Conservation (phyloP, 805 yeast species). For the Zygoascus flipseniorum region DNA sequence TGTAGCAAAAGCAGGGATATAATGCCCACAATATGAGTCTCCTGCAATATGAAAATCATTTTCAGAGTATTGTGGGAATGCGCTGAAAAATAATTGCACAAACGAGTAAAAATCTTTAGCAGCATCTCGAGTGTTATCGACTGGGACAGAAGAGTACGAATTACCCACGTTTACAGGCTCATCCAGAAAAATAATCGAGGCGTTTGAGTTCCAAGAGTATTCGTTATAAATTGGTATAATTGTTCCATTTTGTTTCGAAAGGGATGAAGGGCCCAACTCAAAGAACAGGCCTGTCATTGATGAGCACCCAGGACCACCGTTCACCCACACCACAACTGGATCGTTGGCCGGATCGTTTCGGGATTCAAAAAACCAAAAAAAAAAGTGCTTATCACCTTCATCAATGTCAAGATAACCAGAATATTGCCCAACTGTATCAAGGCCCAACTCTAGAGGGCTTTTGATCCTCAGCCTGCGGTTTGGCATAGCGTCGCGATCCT, state of each 20-base stretch:
- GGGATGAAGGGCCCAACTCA: conserved; percentile 50
- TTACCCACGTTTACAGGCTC: conserved; percentile 93
- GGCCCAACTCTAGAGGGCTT: conserved; percentile 9
- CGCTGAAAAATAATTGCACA: conserved; percentile 70
- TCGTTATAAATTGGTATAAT: conserved; percentile 71
- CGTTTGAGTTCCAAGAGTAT: conserved; percentile 84
- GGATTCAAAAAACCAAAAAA: too few relatives aligned
- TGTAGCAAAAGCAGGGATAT: conserved; percentile 72
- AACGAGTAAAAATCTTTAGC: conserved; percentile 82
- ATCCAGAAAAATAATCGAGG: conserved; percentile 82
- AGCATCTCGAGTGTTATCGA: conserved; percentile 63
- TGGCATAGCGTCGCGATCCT: not conserved
- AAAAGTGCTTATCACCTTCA: conserved; percentile 73
- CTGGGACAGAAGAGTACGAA: conserved; percentile 67
- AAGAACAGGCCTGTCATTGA: too few relatives aligned
- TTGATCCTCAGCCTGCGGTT: not conserved
- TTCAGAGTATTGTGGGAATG: conserved; percentile 56
- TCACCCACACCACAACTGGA: too few relatives aligned
- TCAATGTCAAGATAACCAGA: conserved; percentile 64
- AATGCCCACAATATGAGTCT: conserved; percentile 91
- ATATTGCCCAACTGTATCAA: conserved; percentile 62
- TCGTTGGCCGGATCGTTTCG: too few relatives aligned
- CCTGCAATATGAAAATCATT: conserved; percentile 65
- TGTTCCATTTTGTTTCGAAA: conserved; percentile 80
- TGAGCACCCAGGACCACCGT: too few relatives aligned